Percentiles rank a stretch among this genome's conserved stretches.
These are phyloP conservation scores for Alternaria brassicae DNA, from an alignment of 2,329 filamentous ascomycete species.

Conservation along the genomic window DNA sequence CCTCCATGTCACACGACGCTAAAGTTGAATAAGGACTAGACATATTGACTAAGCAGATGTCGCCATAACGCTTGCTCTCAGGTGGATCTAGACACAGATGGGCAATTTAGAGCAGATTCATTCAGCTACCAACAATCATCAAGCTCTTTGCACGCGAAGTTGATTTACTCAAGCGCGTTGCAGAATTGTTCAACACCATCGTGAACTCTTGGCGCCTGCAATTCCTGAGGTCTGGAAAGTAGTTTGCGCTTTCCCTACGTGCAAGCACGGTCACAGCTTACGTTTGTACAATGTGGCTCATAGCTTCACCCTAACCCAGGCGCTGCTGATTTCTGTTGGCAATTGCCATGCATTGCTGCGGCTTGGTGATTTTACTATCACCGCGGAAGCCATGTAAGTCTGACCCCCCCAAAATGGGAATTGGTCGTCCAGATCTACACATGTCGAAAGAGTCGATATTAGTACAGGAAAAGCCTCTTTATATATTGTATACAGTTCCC, in stretches of 20 bases:
- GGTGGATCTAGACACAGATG: neutral
- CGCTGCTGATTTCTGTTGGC: neutral
- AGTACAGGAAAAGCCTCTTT: no score
- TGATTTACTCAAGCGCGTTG: neutral
- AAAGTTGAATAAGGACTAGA: neutral
- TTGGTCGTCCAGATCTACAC: no score
- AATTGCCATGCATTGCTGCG: neutral
- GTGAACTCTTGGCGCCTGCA: neutral
- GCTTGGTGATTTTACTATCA: neutral
- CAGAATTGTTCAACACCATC: neutral
- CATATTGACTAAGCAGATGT: neutral
- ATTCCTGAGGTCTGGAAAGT: neutral
- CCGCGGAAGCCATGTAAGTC: no score
- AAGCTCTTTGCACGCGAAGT: neutral
- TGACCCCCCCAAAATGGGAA: no score
- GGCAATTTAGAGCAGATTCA: neutral
- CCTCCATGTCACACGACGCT: neutral
- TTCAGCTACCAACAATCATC: neutral
- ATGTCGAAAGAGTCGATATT: no score
- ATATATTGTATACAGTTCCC: no score
- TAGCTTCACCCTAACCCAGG: neutral
- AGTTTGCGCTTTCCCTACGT: neutral
- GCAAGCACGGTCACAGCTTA: neutral
- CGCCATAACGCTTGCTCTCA: neutral
- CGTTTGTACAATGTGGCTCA: neutral